Percentiles rank a stretch among this genome's conserved stretches.
These are phyloP conservation scores for Cyanodermella asteris DNA, from an alignment of 2,329 filamentous ascomycete genomes.

Conservation along the genomic window DNA sequence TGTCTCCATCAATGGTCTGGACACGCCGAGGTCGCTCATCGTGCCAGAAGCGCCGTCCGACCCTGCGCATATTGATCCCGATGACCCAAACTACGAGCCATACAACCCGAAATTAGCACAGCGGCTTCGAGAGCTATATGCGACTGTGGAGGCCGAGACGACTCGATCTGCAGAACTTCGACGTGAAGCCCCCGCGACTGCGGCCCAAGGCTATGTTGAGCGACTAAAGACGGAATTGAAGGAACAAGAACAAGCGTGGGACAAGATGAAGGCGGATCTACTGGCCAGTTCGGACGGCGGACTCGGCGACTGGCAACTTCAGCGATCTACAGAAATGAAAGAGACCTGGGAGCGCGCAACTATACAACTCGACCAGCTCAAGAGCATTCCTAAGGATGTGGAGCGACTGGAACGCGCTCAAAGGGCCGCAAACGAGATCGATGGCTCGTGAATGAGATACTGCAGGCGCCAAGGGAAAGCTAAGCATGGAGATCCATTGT, in stretches of 20 bases:
- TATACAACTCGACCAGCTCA: too few species aligned
- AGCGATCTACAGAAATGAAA: too few species aligned
- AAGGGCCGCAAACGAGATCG: too few species aligned
- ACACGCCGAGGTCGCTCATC: slow-evolving; percentile 9
- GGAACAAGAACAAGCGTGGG: slow-evolving; percentile 18
- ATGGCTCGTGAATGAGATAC: too few species aligned
- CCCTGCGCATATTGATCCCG: slow-evolving; percentile 12
- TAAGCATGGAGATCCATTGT: too few species aligned
- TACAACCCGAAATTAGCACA: slow-evolving; percentile 22
- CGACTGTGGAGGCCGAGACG: slow-evolving; percentile 24
- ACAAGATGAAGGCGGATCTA: slow-evolving; percentile 42
- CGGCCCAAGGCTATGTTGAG: slow-evolving; percentile 18
- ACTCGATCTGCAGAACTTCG: slow-evolving; percentile 24
- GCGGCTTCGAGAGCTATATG: slow-evolving; percentile 22
- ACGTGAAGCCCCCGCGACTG: slow-evolving; percentile 20
- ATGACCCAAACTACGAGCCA: slow-evolving; percentile 25
- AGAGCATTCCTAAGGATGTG: too few species aligned
- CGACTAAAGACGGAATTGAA: slow-evolving; percentile 15
- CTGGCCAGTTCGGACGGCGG: too few species aligned
- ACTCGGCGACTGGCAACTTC: too few species aligned
- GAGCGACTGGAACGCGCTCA: too few species aligned
- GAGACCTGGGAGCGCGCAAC: too few species aligned
- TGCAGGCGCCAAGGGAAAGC: too few species aligned
- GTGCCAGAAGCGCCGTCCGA: slow-evolving; percentile 3
- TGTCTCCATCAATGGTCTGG: slow-evolving; percentile 27